Conservation (phyloP, 768 basidiomycete genomes). For the Xerocomus potaroensis region DNA sequence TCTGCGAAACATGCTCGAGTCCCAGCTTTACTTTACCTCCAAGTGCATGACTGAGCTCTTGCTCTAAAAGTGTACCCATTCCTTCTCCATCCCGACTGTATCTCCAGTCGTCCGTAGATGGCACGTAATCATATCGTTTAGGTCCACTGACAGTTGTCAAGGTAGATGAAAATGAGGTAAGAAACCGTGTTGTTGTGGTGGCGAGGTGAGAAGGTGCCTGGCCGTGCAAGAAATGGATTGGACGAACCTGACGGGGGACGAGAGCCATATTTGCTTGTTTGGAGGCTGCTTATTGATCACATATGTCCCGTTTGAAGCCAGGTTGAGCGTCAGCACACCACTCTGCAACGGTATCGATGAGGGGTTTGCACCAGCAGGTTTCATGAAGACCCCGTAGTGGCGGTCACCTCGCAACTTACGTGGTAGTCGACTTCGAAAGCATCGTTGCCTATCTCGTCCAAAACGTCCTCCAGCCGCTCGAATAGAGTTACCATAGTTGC, state of each 20-base stretch:
- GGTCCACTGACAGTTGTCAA: constrained; percentile 61
- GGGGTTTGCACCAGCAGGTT: neutral
- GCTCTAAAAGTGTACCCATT: constrained; percentile 59
- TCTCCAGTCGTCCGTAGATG: constrained; percentile 59
- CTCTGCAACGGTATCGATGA: constrained; percentile 45
- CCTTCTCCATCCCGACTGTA: constrained; percentile 65
- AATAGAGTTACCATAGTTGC: constrained; percentile 72
- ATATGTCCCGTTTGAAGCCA: constrained; percentile 80
- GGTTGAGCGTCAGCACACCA: constrained; percentile 81
- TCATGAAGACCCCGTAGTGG: no score
- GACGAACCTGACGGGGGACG: constrained; percentile 76
- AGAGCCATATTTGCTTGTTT: constrained; percentile 96
- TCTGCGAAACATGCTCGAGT: constrained; percentile 25
- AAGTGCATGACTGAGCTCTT: constrained; percentile 55
- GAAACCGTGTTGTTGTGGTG: no score
- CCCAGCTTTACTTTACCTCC: constrained; percentile 32
- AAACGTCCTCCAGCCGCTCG: constrained; percentile 65
- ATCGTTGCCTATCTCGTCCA: constrained; percentile 55
- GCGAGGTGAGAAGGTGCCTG: constrained; percentile 2
- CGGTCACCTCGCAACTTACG: constrained; percentile 41
- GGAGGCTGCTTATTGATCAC: constrained; percentile 98
- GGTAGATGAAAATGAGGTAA: neutral
- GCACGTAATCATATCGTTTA: constrained; percentile 82
- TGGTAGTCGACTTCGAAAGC: constrained; percentile 85
- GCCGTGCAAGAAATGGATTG: neutral